Evolutionary conservation across 169 alveolate genomes (phyloP), one percentile per base, ranked within the genome.

Genomic region (Cryptosporidium andersoni): DNA sequence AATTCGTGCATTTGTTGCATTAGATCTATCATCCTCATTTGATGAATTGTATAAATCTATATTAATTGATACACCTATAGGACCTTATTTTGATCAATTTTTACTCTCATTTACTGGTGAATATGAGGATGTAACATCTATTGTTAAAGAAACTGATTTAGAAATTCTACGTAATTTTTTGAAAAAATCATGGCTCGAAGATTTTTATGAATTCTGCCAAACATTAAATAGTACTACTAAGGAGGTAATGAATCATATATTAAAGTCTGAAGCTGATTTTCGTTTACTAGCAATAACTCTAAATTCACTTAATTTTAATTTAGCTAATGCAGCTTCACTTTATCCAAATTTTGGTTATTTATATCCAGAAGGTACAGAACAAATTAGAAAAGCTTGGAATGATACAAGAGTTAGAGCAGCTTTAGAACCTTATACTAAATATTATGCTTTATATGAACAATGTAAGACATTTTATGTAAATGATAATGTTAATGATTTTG

Each of bases 41-140:
- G 98, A 96, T 81, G 98, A 96, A 53, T 95, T 98, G 80, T 97
- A 97, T 88, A 95, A 97, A 81, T 95, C 96, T 63, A 97, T 98
- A 12, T 94, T 98, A 14, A 94, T 98, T 64, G 99, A 98, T 89
- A 96, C 99, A 42, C 99, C 99, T 2, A 97, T 98, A 49, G 99
- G 99, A 2, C 90, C 90, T 16, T 85, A 85, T 48, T 85, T 85
- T 64, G 90, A 85, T 40, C 63, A 88, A 43, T 85, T 63, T 43
- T 45, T 85, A 48, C 53, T 56, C 11, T 58, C 90, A 2, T 68
- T 81, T 51, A 80, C 89, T 65, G 82, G 90, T 4, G 80, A 66
- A 65, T 39, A 81, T 48, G 65, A 62, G 51, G 90, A 56, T 25
- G 88, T 85, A 14, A 80, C 89, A 3, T 80, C 89, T 12, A 82